Conservation (phyloP, 768 basidiomycete species). For the Podaxis carcinomalis region DNA sequence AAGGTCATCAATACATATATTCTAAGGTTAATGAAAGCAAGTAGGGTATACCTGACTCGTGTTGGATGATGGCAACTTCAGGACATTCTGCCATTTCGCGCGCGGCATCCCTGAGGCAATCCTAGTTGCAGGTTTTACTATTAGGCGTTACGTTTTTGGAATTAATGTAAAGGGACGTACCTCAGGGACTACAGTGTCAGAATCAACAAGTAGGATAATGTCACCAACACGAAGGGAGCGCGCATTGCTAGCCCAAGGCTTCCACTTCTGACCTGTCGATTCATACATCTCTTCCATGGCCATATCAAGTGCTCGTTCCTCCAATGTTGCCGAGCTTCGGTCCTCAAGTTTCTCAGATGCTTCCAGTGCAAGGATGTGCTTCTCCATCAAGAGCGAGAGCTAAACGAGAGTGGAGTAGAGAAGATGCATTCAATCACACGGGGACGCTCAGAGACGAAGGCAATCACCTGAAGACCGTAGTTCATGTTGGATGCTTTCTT, state of each 20-base stretch:
- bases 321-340: slow-evolving; percentile 42
- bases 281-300: slow-evolving; percentile 72
- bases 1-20: slow-evolving; percentile 6
- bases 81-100: slow-evolving; percentile 80
- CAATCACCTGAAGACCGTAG: slow-evolving; percentile 50
- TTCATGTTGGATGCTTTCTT: slow-evolving; percentile 94
- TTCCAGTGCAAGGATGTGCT: slow-evolving; percentile 44
- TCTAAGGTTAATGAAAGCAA: background rate
- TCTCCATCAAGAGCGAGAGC: slow-evolving; percentile 62
- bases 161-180: slow-evolving; percentile 22
- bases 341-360: slow-evolving; percentile 30
- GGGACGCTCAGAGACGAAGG: background rate
- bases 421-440: background rate
- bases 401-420: slow-evolving; percentile 24
- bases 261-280: slow-evolving; percentile 54
- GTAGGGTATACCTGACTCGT: slow-evolving; percentile 62
- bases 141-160: background rate
- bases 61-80: slow-evolving; percentile 86
- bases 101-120: slow-evolving; percentile 88
- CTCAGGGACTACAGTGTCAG: slow-evolving; percentile 77
- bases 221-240: slow-evolving; percentile 74
- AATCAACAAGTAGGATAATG: slow-evolving; percentile 77
- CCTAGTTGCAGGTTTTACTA: slow-evolving; percentile 31
- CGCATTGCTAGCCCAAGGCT: slow-evolving; percentile 75
- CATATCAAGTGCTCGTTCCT: slow-evolving; percentile 68